phyloP scores from a whole-genome alignment of 306 rosid genomes.

The Pyrus communis region DNA sequence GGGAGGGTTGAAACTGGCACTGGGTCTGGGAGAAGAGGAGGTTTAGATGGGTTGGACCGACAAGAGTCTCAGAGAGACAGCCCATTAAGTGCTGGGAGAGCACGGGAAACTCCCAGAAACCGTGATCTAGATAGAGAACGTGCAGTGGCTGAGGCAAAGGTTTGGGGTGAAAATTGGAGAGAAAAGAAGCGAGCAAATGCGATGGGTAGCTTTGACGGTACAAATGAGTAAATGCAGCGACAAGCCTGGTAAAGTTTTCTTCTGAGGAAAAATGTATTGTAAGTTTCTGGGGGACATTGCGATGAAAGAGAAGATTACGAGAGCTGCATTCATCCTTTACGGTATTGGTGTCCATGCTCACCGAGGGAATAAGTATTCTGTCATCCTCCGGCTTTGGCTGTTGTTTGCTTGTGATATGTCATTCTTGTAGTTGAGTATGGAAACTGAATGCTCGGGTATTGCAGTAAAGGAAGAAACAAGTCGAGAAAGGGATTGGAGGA shows the following conservation, averaged over 20 bases:
- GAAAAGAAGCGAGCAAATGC: conserved; percentile 75
- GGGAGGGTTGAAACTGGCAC: conserved; percentile 58
- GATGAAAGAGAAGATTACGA: conserved; percentile 13
- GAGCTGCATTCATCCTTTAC: conserved; percentile 24
- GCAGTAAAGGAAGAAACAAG: conserved; percentile 9
- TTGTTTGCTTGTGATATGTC: conserved; percentile 26
- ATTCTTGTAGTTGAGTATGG: conserved; percentile 32
- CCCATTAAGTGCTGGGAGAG: conserved; percentile 75
- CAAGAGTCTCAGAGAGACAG: conserved; percentile 71
- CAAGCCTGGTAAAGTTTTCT: conserved; percentile 7
- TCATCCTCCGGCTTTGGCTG: conserved; percentile 38
- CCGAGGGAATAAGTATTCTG: conserved; percentile 23
- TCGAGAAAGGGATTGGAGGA: conserved; percentile 5
- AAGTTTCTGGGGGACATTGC: conserved; percentile 23
- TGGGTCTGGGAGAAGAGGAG: conserved; percentile 85
- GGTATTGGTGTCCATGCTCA: conserved; percentile 39
- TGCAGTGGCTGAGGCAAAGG: conserved; percentile 91
- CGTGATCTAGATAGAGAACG: conserved; percentile 93
- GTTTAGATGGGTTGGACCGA: conserved; percentile 63
- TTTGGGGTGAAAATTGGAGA: conserved; percentile 98
- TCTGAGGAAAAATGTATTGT: conserved; percentile 19
- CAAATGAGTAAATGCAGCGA: conserved; percentile 50
- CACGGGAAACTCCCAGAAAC: conserved; percentile 70
- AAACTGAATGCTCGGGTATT: conserved; percentile 19
- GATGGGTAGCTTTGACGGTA: conserved; percentile 80